Evolutionary conservation across 2,329 filamentous ascomycete genomes (phyloP).

Genomic region (Penicillium sclerotigenum): DNA sequence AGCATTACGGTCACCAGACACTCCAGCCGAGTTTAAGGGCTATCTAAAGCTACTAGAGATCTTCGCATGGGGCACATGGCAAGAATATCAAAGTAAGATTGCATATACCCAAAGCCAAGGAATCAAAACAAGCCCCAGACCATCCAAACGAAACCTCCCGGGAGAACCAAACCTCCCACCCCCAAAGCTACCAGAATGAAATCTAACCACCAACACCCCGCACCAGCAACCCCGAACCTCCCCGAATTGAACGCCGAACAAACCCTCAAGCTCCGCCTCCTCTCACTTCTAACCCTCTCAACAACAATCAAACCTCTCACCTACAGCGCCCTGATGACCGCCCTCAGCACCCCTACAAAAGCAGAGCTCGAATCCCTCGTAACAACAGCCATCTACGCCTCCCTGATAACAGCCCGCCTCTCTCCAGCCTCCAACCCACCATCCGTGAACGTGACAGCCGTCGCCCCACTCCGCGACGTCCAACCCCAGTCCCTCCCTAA

Average conservation of each 20-base stretch:
- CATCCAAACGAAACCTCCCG: not conserved
- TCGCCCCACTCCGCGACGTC: slow-evolving; percentile 83
- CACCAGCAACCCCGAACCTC: slow-evolving; percentile 53
- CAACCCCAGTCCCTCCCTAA: slow-evolving; percentile 66
- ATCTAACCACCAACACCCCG: slow-evolving; percentile 4
- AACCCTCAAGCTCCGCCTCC: slow-evolving; percentile 79
- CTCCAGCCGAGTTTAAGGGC: slow-evolving; percentile 59
- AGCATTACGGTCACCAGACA: slow-evolving; percentile 55
- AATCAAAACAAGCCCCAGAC: not conserved
- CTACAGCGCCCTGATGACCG: slow-evolving; percentile 65
- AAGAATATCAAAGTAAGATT: slow-evolving; percentile 62
- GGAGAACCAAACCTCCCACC: not conserved
- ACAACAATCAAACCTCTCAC: slow-evolving; percentile 64
- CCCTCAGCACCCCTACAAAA: slow-evolving; percentile 64
- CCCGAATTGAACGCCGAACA: slow-evolving; percentile 72
- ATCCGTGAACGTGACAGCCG: slow-evolving; percentile 71
- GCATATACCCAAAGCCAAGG: slow-evolving; percentile 8
- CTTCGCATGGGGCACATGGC: slow-evolving; percentile 90
- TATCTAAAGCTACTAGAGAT: slow-evolving; percentile 74
- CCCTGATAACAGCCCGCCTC: slow-evolving; percentile 76
- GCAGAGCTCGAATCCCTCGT: slow-evolving; percentile 81
- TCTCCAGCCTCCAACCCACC: slow-evolving; percentile 79
- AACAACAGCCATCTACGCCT: slow-evolving; percentile 82
- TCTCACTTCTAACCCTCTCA: slow-evolving; percentile 80
- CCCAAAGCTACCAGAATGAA: not conserved